A percentile compares a stretch with the other conserved stretches of the same genome.
Evolutionary conservation across 352 stramenopile genomes (phyloP).

Genomic region (Pythium insidiosum): DNA sequence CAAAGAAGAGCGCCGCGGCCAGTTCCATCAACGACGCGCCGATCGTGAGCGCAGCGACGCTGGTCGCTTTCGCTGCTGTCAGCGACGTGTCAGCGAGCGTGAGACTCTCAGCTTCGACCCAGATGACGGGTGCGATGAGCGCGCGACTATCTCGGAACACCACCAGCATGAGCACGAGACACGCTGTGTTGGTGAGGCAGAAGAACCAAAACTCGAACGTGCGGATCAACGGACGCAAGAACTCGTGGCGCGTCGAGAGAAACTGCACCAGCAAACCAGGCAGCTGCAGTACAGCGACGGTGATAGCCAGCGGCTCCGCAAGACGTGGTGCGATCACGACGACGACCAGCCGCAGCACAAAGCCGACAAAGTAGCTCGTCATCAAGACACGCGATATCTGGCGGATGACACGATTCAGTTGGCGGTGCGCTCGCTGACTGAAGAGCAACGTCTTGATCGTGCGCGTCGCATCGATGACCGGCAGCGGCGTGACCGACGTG

Average conservation of each 20-base stretch:
- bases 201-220: constrained; percentile 11
- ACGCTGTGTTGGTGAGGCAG: neutral
- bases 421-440: too few relatives aligned
- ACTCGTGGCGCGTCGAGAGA: constrained; percentile 1
- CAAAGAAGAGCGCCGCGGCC: neutral
- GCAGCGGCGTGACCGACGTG: too few relatives aligned
- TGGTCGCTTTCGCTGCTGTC: neutral
- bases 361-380: too few relatives aligned
- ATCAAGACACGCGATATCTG: too few relatives aligned
- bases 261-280: neutral
- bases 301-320: neutral
- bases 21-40: neutral
- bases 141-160: neutral
- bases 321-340: neutral
- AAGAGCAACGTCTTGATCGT: too few relatives aligned
- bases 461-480: too few relatives aligned
- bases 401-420: too few relatives aligned
- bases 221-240: neutral
- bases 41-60: neutral
- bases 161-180: neutral
- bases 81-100: neutral
- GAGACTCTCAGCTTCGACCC: constrained; percentile 3
- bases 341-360: neutral
- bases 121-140: neutral
- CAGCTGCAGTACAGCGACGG: neutral